Evolutionary conservation across 495 filamentous ascomycete species (phyloP), one percentile per base, ranked within the genome.

Genomic region (Tricharina praecox): DNA sequence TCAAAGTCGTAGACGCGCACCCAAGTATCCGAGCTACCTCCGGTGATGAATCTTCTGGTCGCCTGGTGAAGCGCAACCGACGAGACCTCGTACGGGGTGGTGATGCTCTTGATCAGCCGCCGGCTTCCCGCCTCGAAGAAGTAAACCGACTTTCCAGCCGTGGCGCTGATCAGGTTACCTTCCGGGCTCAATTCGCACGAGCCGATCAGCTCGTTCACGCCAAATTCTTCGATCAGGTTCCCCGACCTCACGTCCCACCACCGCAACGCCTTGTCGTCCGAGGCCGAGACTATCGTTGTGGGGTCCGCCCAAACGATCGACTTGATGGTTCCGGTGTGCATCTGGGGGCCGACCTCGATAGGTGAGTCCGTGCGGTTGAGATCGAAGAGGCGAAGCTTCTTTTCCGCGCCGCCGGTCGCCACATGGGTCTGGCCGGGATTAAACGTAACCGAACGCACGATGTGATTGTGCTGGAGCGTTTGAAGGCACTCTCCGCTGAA

Each of bases 351-450:
- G 48, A 97, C 84, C 63, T 96, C 90, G 57, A 85, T 88, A 24
- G 56, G 51, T 47, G 50, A 30, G 47, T 64, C 38, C 55, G 49
- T 24, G 23, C 24, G 38, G 15, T 75, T 74, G 8, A 97, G 66
- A 55, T 96, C 92, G 62, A 85, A 97, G 48, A 97, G 82, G 42
- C 88, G 82, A 26, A 97, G 75, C 64, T 92, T 95, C 71, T 93
- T 94, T 66, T 97, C 90, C 60, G 79, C 80, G 18, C 90, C 88
- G 38, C 90, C 90, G 2, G 90, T 96, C 16, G 90, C 90, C 41
- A 78, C 61, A 38, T 96, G 74, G 19, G 81, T 74, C 39, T 79
- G 76, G 34, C 75, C 76, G n/a, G 76, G 75, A 20, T 87, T 82
- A 53, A 95, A 94, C 8, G 87, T 85, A 25, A 94, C 77, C 4